These are phyloP conservation scores for Hemileccinum rubropunctum DNA, from an alignment of 768 basidiomycete species.

Conservation along the genomic window DNA sequence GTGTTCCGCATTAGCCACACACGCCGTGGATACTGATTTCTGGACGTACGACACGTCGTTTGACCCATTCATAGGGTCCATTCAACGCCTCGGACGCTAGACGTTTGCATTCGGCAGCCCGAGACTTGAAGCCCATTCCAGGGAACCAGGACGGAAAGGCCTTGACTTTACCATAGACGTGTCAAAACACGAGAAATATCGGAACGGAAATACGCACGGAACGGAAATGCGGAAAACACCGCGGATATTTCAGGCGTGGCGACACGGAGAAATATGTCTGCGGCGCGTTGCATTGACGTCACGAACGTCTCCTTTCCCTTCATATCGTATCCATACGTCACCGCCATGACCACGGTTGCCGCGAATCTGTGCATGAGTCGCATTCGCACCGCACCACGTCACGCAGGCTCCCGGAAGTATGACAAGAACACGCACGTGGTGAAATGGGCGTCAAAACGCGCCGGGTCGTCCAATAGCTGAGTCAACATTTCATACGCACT, in stretches of 20 bases:
- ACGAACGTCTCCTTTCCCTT: conserved; percentile 7
- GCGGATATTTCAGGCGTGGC: conserved; percentile 1
- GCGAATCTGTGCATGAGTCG: not conserved
- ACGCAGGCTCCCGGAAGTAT: not conserved
- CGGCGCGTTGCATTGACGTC: conserved; percentile 8
- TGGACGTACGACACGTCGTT: conserved; percentile 3
- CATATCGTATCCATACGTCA: conserved; percentile 19
- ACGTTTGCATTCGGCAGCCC: conserved; percentile 9
- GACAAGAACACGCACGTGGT: conserved; percentile 4
- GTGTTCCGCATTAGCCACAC: not conserved
- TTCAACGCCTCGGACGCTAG: conserved; percentile 5
- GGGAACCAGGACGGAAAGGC: conserved; percentile 27
- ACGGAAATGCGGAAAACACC: conserved; percentile 8
- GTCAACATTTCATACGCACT: conserved; percentile 10
- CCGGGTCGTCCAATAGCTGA: conserved; percentile 7
- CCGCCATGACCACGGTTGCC: conserved; percentile 10
- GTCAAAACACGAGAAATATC: not conserved
- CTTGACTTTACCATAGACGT: conserved; percentile 8
- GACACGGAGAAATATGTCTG: conserved; percentile 6
- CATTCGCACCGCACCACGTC: not conserved
- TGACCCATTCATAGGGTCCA: conserved; percentile 10
- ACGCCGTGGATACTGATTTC: not conserved
- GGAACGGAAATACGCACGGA: not conserved
- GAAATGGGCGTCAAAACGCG: conserved; percentile 9
- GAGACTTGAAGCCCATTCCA: conserved; percentile 20